These are phyloP conservation scores for Cyberlindnera petersonii DNA, from an alignment of 805 yeast species.

Conservation along the genomic window DNA sequence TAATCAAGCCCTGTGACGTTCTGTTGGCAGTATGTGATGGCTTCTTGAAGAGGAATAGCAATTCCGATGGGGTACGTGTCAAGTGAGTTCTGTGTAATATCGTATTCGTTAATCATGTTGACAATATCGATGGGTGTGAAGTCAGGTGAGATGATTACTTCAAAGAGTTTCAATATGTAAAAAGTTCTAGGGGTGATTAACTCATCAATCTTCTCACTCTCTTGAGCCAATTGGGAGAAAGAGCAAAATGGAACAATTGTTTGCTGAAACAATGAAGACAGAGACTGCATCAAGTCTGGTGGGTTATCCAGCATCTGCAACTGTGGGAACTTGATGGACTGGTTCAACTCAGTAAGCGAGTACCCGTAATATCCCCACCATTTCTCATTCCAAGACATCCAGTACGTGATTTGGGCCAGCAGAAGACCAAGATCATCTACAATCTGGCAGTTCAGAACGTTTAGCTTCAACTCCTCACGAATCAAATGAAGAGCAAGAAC, in stretches of 20 bases:
- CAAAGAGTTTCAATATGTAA: constrained; percentile 56
- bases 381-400: constrained; percentile 70
- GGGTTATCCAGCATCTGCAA: constrained; percentile 43
- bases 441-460: constrained; percentile 38
- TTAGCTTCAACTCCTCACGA: constrained; percentile 69
- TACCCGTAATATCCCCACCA: constrained; percentile 60
- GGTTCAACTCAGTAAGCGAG: constrained; percentile 34
- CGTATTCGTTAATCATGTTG: constrained; percentile 55
- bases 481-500: constrained; percentile 68
- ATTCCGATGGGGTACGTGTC: constrained; percentile 76
- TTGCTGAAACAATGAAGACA: constrained; percentile 46
- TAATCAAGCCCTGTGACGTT: constrained; percentile 49
- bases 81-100: constrained; percentile 46
- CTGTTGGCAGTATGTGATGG: constrained; percentile 51
- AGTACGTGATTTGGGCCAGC: constrained; percentile 54
- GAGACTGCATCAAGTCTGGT: constrained; percentile 55
- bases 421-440: constrained; percentile 45
- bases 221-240: constrained; percentile 65
- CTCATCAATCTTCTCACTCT: constrained; percentile 54
- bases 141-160: constrained; percentile 51
- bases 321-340: constrained; percentile 35
- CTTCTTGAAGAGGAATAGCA: constrained; percentile 60
- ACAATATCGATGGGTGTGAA: constrained; percentile 53
- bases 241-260: constrained; percentile 52
- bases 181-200: constrained; percentile 64